These are phyloP conservation scores for Helotiales sp. DNA, from an alignment of 2,329 filamentous ascomycete genomes.

Conservation along the genomic window DNA sequence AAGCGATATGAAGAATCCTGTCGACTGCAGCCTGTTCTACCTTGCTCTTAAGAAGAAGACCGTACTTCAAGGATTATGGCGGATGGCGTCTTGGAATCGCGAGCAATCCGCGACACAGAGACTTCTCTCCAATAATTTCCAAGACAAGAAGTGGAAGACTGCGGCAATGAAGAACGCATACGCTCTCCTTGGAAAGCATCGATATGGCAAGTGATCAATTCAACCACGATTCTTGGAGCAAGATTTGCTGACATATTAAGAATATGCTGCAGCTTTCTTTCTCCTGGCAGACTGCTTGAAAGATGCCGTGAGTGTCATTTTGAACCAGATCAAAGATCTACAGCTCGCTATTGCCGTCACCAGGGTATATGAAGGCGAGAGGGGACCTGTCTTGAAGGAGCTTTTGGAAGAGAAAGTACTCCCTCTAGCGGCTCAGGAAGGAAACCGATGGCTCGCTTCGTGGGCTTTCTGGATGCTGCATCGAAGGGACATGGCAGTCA, in stretches of 20 bases:
- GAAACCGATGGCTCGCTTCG: conserved; percentile 89
- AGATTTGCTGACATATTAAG: conserved; percentile 43
- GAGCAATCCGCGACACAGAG: conserved; percentile 81
- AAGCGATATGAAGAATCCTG: conserved; percentile 81
- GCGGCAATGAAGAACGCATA: conserved; percentile 95
- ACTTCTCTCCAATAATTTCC: conserved; percentile 88
- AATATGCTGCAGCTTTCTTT: conserved; percentile 96
- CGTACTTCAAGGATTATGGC: conserved; percentile 87
- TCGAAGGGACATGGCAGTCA: conserved; percentile 79
- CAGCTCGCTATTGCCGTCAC: conserved; percentile 88
- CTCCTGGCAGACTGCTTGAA: conserved; percentile 81
- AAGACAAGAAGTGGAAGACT: conserved; percentile 82
- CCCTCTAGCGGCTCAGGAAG: conserved; percentile 72
- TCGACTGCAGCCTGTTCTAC: conserved; percentile 90
- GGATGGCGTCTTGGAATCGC: conserved; percentile 86
- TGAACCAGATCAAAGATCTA: conserved; percentile 83
- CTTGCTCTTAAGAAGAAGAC: conserved; percentile 88
- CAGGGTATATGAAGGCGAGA: conserved; percentile 84
- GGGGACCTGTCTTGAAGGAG: conserved; percentile 69
- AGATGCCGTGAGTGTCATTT: conserved; percentile 82
- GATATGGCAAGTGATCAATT: conserved; percentile 63
- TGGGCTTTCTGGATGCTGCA: conserved; percentile 96
- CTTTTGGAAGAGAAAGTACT: conserved; percentile 81
- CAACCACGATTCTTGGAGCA: conserved; percentile 5
- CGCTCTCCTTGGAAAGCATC: conserved; percentile 83